Base-by-base conservation (phyloP, 1,284 basidiomycete genomes). In the Singerocomus rubriflavus region DNA sequence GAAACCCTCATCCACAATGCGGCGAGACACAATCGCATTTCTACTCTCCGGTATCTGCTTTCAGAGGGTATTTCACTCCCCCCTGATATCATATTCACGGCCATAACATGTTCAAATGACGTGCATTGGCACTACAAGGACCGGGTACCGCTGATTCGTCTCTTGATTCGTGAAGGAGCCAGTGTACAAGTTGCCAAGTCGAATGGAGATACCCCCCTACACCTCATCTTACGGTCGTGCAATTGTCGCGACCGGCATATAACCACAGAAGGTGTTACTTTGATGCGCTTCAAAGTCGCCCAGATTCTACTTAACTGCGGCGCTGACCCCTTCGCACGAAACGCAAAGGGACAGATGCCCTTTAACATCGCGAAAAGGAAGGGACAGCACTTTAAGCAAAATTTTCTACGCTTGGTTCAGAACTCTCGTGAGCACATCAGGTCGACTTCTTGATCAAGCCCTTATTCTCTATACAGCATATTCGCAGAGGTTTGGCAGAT, bases 361-460 rank as follows among this genome's bases (percentile, higher is more conserved):
- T n/a, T 48, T 41, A 29, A 25, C n/a, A 37, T 48, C 16, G 50
- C 50, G 9, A 21, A 45, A 16, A 4, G 2, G 21, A 21, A 21
- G 8, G 51, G 30, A 2, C 33, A 32, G 0, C 34, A 35, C 30
- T 48, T 53, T 37, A 36, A 26, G n/a, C 14, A 54, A 1, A 40
- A 52, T 31, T 33, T 52, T 26, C 29, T 39, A 27, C 51, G 32
- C 14, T 53, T 52, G 36, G 41, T 35, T 31, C 39, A 4, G 32
- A n/a, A 35, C 12, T 30, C 44, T 11, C 11, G 2, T 14, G 10
- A 21, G 21, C 21, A 21, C 21, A 21, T 21, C 21, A 21, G 4
- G 21, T 21, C 21, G 21, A 21, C 2, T 21, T 21, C 21, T 21
- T 21, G 21, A 21, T 21, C 21, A 21, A 21, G 21, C 21, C 21